phyloP scores from a whole-genome alignment of 2,329 filamentous ascomycete species.

The Fusarium sacchari region DNA sequence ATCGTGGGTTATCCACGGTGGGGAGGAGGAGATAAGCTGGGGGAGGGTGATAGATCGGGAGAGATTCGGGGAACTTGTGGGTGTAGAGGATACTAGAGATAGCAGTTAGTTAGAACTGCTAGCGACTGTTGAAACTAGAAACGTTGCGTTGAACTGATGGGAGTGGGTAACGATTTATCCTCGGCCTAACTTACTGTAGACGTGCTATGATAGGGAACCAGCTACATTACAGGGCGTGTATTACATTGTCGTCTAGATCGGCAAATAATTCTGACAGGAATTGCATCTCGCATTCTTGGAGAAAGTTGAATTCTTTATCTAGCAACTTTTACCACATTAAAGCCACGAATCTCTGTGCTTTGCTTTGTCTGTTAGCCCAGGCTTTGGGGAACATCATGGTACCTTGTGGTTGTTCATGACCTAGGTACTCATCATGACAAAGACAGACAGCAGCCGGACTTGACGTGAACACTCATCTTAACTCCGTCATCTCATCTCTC shows the following conservation, averaged over 20 bases:
- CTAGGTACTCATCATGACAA: neutral
- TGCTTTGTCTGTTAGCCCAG: neutral
- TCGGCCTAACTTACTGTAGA: neutral
- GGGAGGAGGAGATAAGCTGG: slow-evolving; percentile 8
- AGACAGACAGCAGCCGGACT: neutral
- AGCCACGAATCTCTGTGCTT: neutral
- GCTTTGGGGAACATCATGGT: neutral
- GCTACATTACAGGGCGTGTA: neutral
- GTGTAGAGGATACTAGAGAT: neutral
- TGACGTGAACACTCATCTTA: neutral
- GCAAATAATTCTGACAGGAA: neutral
- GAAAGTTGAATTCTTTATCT: neutral
- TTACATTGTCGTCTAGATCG: neutral
- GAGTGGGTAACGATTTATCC: neutral
- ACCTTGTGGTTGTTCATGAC: neutral
- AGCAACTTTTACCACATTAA: neutral
- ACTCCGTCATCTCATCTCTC: neutral
- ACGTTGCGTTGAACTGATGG: neutral
- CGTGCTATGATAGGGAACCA: neutral
- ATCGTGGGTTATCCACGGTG: slow-evolving; percentile 11
- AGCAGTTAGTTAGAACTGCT: neutral
- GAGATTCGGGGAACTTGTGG: neutral
- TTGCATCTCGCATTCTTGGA: fast-evolving
- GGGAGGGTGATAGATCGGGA: neutral
- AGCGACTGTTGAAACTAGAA: neutral